Percentiles rank a stretch among this genome's conserved stretches.
Evolutionary conservation across 176 grass and related monocot species (phyloP).

Genomic region (Rhipidocladum racemiflorum): DNA sequence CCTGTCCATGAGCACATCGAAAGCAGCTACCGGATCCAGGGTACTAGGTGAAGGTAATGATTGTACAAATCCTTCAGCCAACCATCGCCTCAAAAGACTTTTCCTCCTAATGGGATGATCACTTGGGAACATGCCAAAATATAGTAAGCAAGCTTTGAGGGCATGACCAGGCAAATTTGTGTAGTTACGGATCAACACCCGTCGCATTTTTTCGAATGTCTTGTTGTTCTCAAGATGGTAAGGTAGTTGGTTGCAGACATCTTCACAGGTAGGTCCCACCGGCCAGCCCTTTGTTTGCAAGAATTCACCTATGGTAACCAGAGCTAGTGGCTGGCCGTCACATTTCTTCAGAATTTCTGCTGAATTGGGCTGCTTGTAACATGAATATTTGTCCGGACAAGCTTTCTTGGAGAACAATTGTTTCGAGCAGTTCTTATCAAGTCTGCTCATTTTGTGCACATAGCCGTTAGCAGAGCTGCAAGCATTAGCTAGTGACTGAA

Average conservation of each 20-base stretch:
- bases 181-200: background rate
- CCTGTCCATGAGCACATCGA: background rate
- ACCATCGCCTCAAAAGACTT: background rate
- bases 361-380: background rate
- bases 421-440: background rate
- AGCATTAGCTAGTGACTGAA: background rate
- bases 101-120: background rate
- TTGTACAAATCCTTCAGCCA: background rate
- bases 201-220: background rate
- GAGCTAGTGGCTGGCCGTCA: background rate
- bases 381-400: background rate
- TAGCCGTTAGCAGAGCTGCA: background rate
- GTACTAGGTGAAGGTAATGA: background rate
- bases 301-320: background rate
- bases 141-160: slow-evolving; percentile 1
- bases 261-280: background rate
- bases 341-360: background rate
- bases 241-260: background rate
- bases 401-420: background rate
- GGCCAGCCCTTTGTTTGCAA: background rate
- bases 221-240: background rate
- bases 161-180: background rate
- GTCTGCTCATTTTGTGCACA: background rate
- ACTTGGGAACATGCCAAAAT: background rate
- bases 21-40: background rate